Evolutionary conservation across 2,329 filamentous ascomycete species (phyloP).

Genomic region (Helminthosporium solani): DNA sequence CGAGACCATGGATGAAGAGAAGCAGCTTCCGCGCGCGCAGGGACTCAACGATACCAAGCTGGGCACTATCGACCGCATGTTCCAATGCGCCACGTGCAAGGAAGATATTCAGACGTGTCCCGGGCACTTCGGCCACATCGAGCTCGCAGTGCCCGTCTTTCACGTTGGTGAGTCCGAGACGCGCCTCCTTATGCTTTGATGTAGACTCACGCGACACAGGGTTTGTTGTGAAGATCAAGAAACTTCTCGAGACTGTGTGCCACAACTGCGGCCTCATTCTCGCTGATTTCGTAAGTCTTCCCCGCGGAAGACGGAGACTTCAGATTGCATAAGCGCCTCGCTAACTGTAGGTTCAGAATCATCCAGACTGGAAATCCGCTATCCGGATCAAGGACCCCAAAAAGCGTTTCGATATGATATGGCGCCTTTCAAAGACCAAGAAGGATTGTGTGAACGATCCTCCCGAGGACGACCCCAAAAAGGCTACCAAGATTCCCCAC

Average conservation of each 20-base stretch:
- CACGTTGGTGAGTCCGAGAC: constrained; percentile 64
- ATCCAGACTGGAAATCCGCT: constrained; percentile 79
- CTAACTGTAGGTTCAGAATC: constrained; percentile 63
- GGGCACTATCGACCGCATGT: constrained; percentile 92
- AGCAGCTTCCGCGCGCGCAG: constrained; percentile 83
- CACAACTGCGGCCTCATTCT: constrained; percentile 98
- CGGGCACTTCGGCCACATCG: constrained; percentile 98
- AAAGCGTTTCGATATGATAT: constrained; percentile 87
- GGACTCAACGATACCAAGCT: constrained; percentile 95
- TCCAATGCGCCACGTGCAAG: constrained; percentile 93
- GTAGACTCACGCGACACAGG: constrained; percentile 51
- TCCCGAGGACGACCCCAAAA: constrained; percentile 63
- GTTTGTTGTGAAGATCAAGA: constrained; percentile 99
- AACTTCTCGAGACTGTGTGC: constrained; percentile 97
- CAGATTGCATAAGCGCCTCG: constrained; percentile 47
- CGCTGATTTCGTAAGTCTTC: constrained; percentile 93
- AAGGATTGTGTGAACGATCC: constrained; percentile 76
- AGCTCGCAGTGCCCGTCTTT: constrained; percentile 93
- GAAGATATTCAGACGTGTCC: constrained; percentile 96
- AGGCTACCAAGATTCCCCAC: constrained; percentile 56
- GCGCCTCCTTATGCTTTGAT: neutral
- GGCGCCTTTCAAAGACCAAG: constrained; percentile 89
- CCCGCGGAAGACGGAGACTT: constrained; percentile 56
- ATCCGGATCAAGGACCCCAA: constrained; percentile 88
- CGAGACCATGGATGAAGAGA: constrained; percentile 99